Evolutionary conservation across 129 eudicot genomes (phyloP).

Genomic region (Kitagawia praeruptora): DNA sequence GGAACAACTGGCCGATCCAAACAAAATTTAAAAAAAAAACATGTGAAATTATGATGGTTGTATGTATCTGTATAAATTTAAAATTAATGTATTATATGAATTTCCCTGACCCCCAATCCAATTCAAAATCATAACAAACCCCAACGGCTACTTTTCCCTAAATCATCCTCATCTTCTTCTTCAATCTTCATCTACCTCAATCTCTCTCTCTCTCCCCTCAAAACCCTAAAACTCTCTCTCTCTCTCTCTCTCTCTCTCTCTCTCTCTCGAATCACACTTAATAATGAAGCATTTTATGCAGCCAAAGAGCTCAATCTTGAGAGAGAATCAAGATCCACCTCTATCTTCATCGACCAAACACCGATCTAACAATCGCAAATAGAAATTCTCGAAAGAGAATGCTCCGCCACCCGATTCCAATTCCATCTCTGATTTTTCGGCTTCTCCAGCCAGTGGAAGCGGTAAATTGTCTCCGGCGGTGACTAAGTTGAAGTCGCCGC

Average conservation of each 20-base stretch:
- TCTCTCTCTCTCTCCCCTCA: conserved; percentile 22
- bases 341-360: conserved; percentile 27
- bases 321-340: conserved; percentile 33
- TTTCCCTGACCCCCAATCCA: not conserved
- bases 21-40: not conserved
- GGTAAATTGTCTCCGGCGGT: conserved; percentile 38
- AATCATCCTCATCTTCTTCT: conserved; percentile 13
- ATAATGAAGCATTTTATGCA: conserved; percentile 55
- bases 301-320: conserved; percentile 38
- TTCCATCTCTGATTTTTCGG: conserved; percentile 22
- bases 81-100: not conserved
- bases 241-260: not conserved
- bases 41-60: not conserved
- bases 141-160: conserved; percentile 11
- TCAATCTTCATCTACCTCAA: conserved; percentile 6
- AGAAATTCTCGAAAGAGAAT: conserved; percentile 46
- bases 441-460: not conserved
- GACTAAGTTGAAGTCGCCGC: conserved; percentile 52
- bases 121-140: not conserved
- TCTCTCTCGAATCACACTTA: conserved; percentile 9
- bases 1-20: not conserved
- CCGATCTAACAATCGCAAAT: conserved; percentile 23
- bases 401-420: conserved; percentile 46
- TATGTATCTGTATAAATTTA: not conserved
- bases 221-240: not conserved